Base-by-base conservation (phyloP, 176 grass and related monocot species). In the Pontederia paniculata region DNA sequence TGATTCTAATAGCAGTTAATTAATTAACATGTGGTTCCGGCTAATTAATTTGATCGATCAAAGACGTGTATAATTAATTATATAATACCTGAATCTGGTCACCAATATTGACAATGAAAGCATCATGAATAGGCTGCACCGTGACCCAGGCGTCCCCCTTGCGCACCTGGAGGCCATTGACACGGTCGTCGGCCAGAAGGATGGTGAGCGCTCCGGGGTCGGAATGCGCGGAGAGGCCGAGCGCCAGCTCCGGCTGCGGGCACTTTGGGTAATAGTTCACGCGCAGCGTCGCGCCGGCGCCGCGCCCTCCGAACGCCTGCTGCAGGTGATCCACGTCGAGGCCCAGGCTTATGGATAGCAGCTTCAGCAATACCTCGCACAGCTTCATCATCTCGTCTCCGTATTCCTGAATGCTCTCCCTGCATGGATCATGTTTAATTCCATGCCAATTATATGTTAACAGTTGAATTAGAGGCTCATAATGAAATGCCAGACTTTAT, bases 221-320 rank as follows among this genome's bases (percentile, higher is more conserved):
- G 1, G 77, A 74, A 63, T 80, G 77, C 1, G 70, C 19, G 3
- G 77, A 80, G 17, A 80, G 57, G 17, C 77, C 77, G 12, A 80
- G 65, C 17, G 70, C 62, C 17, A 80, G 77, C 44, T 80, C 77
- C 10, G 77, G 77, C 48, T 80, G 63, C 21, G 77, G 77, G 64
- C 77, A 80, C 58, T 70, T 80, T 9, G 77, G 77, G 64, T 74
- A 80, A 19, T 74, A 80, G 51, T 70, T 74, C 9, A 44, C 63
- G 41, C 77, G 59, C 10, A 80, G n/a, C 37, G 48, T 23, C 3
- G 53, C 63, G 10, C 72, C 77, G 23, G 64, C 60, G 1, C 63
- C 57, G 10, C 74, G 56, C 15, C 64, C 64, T 10, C 77, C 77
- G n/a, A 80, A 80, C 12, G 58, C 63, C 17, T 49, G 43, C 56